Percentiles rank a stretch among this genome's conserved stretches.
These are phyloP conservation scores for Vanrija humicola DNA, from an alignment of 1,284 basidiomycete genomes.

Conservation along the genomic window DNA sequence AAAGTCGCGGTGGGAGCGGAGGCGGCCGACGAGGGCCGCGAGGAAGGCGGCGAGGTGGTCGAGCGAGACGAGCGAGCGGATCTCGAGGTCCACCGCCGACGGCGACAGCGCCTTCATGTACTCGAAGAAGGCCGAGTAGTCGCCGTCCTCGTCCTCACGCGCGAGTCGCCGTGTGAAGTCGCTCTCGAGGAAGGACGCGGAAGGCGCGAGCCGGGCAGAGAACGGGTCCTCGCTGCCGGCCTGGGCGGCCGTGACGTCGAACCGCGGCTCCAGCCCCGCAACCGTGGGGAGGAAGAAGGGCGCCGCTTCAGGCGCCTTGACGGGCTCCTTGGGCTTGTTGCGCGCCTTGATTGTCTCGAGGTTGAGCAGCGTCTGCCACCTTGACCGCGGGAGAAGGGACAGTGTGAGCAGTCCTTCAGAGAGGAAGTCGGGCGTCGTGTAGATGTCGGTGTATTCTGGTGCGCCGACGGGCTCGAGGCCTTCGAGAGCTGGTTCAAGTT, in stretches of 20 bases:
- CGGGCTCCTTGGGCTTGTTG: slow-evolving; percentile 93
- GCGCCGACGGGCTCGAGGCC: slow-evolving; percentile 61
- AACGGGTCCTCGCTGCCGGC: slow-evolving; percentile 51
- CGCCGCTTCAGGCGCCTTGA: slow-evolving; percentile 89
- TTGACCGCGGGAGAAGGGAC: slow-evolving; percentile 82
- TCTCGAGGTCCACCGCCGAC: slow-evolving; percentile 83
- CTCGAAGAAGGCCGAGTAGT: slow-evolving; percentile 77
- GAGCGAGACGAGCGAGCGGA: slow-evolving; percentile 68
- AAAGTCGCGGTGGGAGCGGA: slow-evolving; percentile 80
- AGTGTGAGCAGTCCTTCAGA: slow-evolving; percentile 84
- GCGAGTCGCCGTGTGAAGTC: slow-evolving; percentile 66
- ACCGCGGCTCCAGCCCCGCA: slow-evolving; percentile 74
- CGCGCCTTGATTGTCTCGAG: slow-evolving; percentile 94
- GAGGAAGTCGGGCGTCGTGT: slow-evolving; percentile 78
- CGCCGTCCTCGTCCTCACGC: slow-evolving; percentile 57
- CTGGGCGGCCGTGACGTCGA: slow-evolving; percentile 56
- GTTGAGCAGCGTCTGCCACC: slow-evolving; percentile 95
- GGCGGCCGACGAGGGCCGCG: slow-evolving; percentile 65
- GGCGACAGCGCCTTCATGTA: slow-evolving; percentile 85
- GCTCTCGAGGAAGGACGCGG: slow-evolving; percentile 60
- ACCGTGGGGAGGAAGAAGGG: slow-evolving; percentile 96
- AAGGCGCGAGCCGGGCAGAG: slow-evolving; percentile 58
- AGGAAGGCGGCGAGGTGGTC: slow-evolving; percentile 68
- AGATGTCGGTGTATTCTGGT: slow-evolving; percentile 59
- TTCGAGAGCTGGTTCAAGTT: slow-evolving; percentile 56